Evolutionary conservation across 352 stramenopile genomes (phyloP).

Genomic region (Pythium sukuiense): DNA sequence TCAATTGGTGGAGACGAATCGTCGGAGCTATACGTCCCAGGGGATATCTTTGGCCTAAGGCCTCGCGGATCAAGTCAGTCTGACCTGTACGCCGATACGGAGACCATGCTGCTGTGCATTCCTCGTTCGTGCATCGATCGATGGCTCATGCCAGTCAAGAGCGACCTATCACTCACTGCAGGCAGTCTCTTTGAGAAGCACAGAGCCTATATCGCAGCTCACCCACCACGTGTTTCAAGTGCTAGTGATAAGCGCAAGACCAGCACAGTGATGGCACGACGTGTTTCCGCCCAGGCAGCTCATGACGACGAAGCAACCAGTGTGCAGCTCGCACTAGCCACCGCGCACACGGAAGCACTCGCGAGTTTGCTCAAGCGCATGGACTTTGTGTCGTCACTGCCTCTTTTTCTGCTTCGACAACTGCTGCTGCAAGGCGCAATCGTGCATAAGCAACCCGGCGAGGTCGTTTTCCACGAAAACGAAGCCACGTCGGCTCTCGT

Average conservation of each 20-base stretch:
- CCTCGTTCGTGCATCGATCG: constrained; percentile 36
- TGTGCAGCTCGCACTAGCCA: not conserved
- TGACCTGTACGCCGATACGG: constrained; percentile 32
- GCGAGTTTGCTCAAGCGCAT: constrained; percentile 43
- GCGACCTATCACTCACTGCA: constrained; percentile 38
- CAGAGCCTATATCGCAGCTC: not conserved
- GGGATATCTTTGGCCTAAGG: constrained; percentile 23
- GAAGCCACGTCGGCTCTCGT: constrained; percentile 37
- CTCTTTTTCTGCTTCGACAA: constrained; percentile 42
- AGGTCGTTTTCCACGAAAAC: constrained; percentile 59
- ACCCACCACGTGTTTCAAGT: not conserved
- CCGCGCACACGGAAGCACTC: constrained; percentile 28
- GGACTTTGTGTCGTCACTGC: constrained; percentile 36
- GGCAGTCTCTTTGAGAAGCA: constrained; percentile 41
- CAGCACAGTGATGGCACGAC: constrained; percentile 19
- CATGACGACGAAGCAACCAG: not conserved
- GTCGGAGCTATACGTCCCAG: constrained; percentile 8
- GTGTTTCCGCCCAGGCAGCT: constrained; percentile 10
- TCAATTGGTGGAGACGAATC: not conserved
- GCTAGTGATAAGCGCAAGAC: constrained; percentile 26
- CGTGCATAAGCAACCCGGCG: constrained; percentile 40
- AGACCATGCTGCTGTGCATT: constrained; percentile 43
- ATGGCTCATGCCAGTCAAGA: constrained; percentile 39
- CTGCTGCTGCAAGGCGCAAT: constrained; percentile 36
- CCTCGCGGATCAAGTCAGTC: not conserved